Evolutionary conservation across 106 monocot genomes (phyloP).

Genomic region (Dioscorea alata): DNA sequence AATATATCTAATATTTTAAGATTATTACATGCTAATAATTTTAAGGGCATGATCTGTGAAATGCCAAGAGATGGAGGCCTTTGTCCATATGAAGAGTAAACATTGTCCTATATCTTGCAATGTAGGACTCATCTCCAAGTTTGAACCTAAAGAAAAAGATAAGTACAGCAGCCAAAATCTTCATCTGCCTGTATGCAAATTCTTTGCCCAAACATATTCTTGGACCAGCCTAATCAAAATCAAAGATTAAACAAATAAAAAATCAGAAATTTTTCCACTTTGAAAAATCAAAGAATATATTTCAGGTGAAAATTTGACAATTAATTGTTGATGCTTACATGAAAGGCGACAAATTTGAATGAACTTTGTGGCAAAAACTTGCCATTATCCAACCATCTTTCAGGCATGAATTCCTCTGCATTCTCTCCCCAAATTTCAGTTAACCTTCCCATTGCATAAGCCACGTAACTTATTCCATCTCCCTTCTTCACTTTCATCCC

Average conservation of each 20-base stretch:
- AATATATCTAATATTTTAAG: too few species aligned
- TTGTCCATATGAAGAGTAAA: slow-evolving; percentile 41
- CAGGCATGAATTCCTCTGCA: slow-evolving; percentile 35
- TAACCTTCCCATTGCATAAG: slow-evolving; percentile 47
- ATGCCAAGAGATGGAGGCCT: slow-evolving; percentile 39
- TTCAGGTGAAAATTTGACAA: neutral
- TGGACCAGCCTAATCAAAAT: slow-evolving; percentile 30
- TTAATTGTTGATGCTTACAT: slow-evolving; percentile 9
- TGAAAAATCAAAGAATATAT: neutral
- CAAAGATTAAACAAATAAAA: neutral
- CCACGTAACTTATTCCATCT: slow-evolving; percentile 24
- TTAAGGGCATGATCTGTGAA: neutral
- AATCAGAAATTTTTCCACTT: neutral
- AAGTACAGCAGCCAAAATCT: slow-evolving; percentile 41
- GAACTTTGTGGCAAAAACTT: slow-evolving; percentile 26
- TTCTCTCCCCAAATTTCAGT: slow-evolving; percentile 35
- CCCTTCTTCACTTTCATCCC: slow-evolving; percentile 41
- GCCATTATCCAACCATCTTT: slow-evolving; percentile 34
- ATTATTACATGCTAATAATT: too few species aligned
- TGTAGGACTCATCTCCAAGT: slow-evolving; percentile 24
- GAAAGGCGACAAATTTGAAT: slow-evolving; percentile 35
- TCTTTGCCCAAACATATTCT: slow-evolving; percentile 58
- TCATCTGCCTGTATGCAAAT: slow-evolving; percentile 67
- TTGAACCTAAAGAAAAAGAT: slow-evolving; percentile 48
- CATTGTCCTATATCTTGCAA: slow-evolving; percentile 26